These are phyloP conservation scores for Suhomyces vadensis DNA, from an alignment of 805 yeast species.

Conservation along the genomic window DNA sequence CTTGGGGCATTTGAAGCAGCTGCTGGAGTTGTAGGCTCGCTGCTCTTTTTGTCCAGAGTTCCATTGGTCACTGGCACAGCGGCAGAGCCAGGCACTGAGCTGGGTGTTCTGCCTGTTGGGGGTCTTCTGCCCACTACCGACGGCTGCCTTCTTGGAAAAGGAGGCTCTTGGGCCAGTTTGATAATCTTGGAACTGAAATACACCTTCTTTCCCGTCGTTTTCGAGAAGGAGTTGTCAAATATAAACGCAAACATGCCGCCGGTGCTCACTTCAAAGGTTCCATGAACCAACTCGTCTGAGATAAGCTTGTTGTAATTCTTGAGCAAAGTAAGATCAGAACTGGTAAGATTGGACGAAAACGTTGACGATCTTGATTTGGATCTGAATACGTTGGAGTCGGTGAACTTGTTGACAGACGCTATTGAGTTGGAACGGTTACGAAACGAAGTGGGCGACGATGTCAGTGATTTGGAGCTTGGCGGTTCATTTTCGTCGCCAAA, in stretches of 20 bases:
- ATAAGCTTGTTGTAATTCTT: constrained; percentile 55
- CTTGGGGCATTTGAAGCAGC: constrained; percentile 20
- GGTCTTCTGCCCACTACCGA: background rate
- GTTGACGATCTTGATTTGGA: constrained; percentile 39
- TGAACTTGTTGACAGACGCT: constrained; percentile 35
- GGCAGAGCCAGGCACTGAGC: background rate
- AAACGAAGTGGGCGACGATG: constrained; percentile 26
- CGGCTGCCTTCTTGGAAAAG: constrained; percentile 4
- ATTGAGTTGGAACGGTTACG: constrained; percentile 30
- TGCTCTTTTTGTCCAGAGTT: background rate
- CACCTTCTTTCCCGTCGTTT: constrained; percentile 78
- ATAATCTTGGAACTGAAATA: constrained; percentile 51
- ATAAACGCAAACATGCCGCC: constrained; percentile 85
- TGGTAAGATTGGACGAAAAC: constrained; percentile 40
- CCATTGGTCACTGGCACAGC: background rate
- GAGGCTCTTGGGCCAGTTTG: background rate
- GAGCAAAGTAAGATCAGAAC: constrained; percentile 48
- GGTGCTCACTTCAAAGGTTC: constrained; percentile 54
- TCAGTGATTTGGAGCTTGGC: constrained; percentile 34
- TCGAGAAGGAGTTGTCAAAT: constrained; percentile 89
- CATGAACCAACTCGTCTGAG: constrained; percentile 63
- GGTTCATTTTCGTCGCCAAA: background rate
- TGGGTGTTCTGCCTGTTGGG: background rate
- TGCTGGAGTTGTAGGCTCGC: constrained; percentile 19
- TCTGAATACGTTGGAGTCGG: constrained; percentile 32